Evolutionary conservation across 148 eudicot genomes (phyloP), one percentile per base, ranked within the genome.

Genomic region (Chenopodium suecicum): DNA sequence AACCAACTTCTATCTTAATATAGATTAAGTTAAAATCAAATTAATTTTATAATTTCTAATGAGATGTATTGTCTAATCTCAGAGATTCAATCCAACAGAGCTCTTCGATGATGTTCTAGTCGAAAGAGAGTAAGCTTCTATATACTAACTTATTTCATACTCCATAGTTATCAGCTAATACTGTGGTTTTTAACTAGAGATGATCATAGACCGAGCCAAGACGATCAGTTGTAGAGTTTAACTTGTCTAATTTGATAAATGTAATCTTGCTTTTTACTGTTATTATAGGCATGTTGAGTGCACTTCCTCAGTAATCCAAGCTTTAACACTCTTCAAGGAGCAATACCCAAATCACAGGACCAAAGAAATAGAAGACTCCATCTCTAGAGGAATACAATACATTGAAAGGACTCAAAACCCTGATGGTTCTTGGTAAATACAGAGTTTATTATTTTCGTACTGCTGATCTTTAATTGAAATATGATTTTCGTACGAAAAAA

Each of bases 81-180:
- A 90, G 93, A 90, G 87, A 82, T 88, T 90, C 81, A 90, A 90
- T 83, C 93, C 91, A 3, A 89, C 89, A 25, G 93, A 90, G 54
- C 87, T 90, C 70, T 88, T 89, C 37, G 90, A 89, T 83, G 93
- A 90, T 78, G 86, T 82, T 37, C 80, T 90, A 25, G 86, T 90
- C 22, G 93, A 90, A 87, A 74, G 88, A 89, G 92, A 89, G 92
- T 89, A 85, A 81, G 90, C 76, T 80, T 1, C 31, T 44, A 22
- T 16, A 47, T 2, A 13, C 52, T 11, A 48, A 12, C 11, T 11
- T 60, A 54, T 34, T 52, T 58, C 52, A 56, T 12, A 13, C 12
- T 16, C 70, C 1, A 16, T 9, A 9, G 4, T 34, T 4, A 34
- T 34, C 37, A 34, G 4, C 37, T 34, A 1, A 23, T 2, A 7